Base-by-base conservation (phyloP, 805 yeast species). In the Komagataella pseudopastoris region DNA sequence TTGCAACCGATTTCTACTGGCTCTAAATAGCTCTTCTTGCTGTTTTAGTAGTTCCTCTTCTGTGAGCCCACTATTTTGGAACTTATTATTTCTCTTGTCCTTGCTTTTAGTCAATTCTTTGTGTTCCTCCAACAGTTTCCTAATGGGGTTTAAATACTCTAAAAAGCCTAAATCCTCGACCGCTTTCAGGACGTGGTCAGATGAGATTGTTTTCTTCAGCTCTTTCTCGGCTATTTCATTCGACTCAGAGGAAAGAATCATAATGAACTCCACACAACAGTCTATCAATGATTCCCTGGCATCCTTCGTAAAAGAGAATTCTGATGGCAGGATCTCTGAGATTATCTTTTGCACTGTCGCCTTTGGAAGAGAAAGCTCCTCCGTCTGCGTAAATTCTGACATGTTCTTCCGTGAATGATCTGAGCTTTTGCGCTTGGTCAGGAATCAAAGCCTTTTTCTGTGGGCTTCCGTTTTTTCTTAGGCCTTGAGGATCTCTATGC, bases 341-440 rank as follows among this genome's bases (percentile, higher is more conserved):
- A 93, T 83, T 49, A 93, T 88, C 65, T 93, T 93, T 63, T 91
- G 98, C 1, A 93, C 98, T 0, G 99, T 93, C 2, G 99, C 99
- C 56, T 68, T 66, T 2, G 71, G 71, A 39, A 68, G 58, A 10
- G 71, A 65, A 17, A 68, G 55, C 49, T 68, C 71, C 16, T 68
- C 71, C 23, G 23, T 20, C 23, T 30, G 39, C n/a, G 39, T 30
- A 14, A 30, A 30, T 30, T 30, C 39, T 30, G 39, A 30, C 39
- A 30, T 30, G 10, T 30, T 10, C 39, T 30, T 8, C 39, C 14
- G 39, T 30, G 39, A 12, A 30, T 10, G 39, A 30, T 52, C 14
- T 47, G 43, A 8, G 51, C 51, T 5, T 52, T 48, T n/a, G 39
- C 14, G 39, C 39, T 30, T 30, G 39, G 10, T 30, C 39, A 30